Evolutionary conservation across 2,329 filamentous ascomycete genomes (phyloP), one percentile per base, ranked within the genome.

Genomic region (Pestalotiopsis sp.): DNA sequence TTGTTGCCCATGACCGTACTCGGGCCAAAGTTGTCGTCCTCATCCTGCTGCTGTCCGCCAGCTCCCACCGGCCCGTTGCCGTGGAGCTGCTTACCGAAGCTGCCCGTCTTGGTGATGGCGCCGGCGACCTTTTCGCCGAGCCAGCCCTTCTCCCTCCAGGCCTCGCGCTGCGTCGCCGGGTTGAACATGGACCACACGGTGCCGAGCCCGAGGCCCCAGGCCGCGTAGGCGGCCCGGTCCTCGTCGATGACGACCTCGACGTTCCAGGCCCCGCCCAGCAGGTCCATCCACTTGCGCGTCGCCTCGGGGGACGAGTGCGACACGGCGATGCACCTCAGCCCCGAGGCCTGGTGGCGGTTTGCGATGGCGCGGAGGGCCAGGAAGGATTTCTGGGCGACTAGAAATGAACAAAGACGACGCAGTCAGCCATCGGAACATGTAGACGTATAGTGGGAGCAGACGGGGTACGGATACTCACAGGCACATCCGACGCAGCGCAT

Each of bases 371-470:
- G 85, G 66, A 89, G 81, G 69, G 82, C 79, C 68, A 89, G 79
- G 73, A 89, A 89, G 4, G 86, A 84, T 71, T 88, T 84, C 72
- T 87, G 84, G 22, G 85, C 85, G 73, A 87, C 85, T 87, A 22
- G n/a, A n/a, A 22, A 30, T 1, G 14, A 11, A 7, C 20, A 52
- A n/a, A n/a, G 22, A 35, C 2, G 2, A 30, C 30, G 30, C 30
- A 35, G 6, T n/a, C 7, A 61, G n/a, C 35, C 35, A 30, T 38
- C 20, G 30, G 26, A 13, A 13, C 24, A 20, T 30, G 13, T 30
- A 20, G 52, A 4, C 64, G 65, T 52, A 48, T 65, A 66, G 67
- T 56, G 30, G 66, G 60, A n/a, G 64, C 40, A 61, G 62, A 61
- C 65, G 55, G 64, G 60, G 39, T 22, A 22, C 65, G 64, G 7